Evolutionary conservation across 2,329 filamentous ascomycete species (phyloP).

Genomic region (Fusarium chuoi): DNA sequence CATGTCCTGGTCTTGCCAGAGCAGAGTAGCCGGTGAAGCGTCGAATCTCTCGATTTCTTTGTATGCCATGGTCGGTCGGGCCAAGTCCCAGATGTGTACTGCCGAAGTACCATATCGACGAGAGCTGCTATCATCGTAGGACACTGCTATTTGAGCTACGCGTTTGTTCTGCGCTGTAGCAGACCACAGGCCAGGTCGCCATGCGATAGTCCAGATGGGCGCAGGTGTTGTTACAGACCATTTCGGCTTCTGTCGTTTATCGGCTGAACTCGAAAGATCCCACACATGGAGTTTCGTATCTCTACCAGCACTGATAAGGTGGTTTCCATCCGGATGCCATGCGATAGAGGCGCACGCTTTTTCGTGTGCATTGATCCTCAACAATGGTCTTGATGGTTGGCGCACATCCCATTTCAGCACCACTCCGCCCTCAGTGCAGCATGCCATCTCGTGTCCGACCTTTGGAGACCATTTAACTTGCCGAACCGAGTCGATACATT

Average conservation of each 20-base stretch:
- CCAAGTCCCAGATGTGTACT: conserved; percentile 76
- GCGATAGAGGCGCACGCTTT: conserved; percentile 68
- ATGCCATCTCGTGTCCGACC: conserved; percentile 70
- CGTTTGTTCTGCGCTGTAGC: conserved; percentile 68
- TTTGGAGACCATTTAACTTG: conserved; percentile 74
- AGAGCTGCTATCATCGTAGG: conserved; percentile 67
- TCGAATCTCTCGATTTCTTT: conserved; percentile 72
- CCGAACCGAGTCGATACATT: conserved; percentile 59
- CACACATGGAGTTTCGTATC: conserved; percentile 73
- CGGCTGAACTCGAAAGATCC: conserved; percentile 69
- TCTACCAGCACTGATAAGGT: conserved; percentile 70
- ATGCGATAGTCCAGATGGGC: conserved; percentile 67
- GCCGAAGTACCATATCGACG: conserved; percentile 66
- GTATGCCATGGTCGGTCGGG: conserved; percentile 72
- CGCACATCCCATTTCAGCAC: conserved; percentile 73
- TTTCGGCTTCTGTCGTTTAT: conserved; percentile 72
- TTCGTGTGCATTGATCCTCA: conserved; percentile 71
- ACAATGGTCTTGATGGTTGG: conserved; percentile 61
- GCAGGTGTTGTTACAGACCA: conserved; percentile 70
- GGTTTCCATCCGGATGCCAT: conserved; percentile 76
- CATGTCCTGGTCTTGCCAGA: conserved; percentile 73
- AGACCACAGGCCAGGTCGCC: conserved; percentile 74
- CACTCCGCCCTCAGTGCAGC: conserved; percentile 70
- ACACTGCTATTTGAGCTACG: conserved; percentile 70
- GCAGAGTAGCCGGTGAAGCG: conserved; percentile 64